phyloP scores from a whole-genome alignment of 257 asterid genomes.

The Anisodus acutangulus region DNA sequence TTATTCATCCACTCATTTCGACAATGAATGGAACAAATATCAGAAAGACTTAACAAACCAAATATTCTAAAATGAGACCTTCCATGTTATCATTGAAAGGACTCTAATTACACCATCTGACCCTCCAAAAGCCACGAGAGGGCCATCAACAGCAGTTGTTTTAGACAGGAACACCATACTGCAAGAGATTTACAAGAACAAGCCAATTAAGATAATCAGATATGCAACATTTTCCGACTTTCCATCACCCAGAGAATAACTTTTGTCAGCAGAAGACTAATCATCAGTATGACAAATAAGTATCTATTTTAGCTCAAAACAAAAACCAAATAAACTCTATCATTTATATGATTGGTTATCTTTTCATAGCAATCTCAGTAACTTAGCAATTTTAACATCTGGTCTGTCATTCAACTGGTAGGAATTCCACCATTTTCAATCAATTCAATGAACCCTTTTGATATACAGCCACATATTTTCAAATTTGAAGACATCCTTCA shows the following conservation, averaged over 20 bases:
- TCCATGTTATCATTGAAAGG: constrained; percentile 98
- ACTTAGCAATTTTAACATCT: background rate
- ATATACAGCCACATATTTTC: background rate
- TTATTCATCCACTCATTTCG: background rate
- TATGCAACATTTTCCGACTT: background rate
- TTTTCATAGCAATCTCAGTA: background rate
- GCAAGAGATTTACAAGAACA: constrained; percentile 49
- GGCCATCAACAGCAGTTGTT: constrained; percentile 80
- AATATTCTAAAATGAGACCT: constrained; percentile 54
- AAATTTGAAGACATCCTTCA: background rate
- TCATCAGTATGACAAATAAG: constrained; percentile 10
- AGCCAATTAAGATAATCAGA: constrained; percentile 25
- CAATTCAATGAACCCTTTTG: background rate
- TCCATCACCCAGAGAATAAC: background rate
- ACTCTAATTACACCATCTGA: constrained; percentile 98
- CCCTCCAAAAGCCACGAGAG: constrained; percentile 98
- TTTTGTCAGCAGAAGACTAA: constrained; percentile 16
- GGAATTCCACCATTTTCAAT: background rate
- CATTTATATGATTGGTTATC: background rate
- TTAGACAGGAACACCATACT: constrained; percentile 89
- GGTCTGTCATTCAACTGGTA: background rate
- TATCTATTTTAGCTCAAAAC: background rate
- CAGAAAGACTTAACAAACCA: constrained; percentile 26
- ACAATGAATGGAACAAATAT: constrained; percentile 16
- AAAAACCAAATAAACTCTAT: background rate